These are phyloP conservation scores for Diophrys appendiculata DNA, from an alignment of 73 alveolate genomes.

Conservation along the genomic window DNA sequence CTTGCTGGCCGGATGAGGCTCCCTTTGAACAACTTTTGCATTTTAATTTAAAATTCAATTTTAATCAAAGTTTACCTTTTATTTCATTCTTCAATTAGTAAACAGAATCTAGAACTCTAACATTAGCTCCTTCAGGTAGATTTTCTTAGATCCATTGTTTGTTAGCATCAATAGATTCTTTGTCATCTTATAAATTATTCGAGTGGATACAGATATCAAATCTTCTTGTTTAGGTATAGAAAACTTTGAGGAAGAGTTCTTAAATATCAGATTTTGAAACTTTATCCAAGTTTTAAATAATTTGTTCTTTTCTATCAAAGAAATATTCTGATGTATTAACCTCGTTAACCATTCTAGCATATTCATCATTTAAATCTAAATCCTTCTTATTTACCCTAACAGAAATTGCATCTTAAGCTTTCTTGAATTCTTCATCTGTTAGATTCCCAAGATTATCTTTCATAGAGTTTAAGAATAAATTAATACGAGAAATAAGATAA, in stretches of 20 bases:
- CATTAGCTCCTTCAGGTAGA: too few relatives aligned
- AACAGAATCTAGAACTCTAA: too few relatives aligned
- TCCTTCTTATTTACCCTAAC: not conserved
- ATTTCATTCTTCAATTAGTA: too few relatives aligned
- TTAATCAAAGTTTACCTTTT: too few relatives aligned
- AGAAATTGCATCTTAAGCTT: not conserved
- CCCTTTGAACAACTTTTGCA: too few relatives aligned
- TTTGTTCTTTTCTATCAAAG: conserved; percentile 30
- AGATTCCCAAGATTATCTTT: not conserved
- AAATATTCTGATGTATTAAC: conserved; percentile 15
- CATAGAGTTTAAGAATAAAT: conserved; percentile 10
- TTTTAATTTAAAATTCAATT: too few relatives aligned
- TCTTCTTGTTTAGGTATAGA: conserved; percentile 27
- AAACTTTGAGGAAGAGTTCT: conserved; percentile 13
- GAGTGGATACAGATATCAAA: too few relatives aligned
- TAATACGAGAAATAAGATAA: conserved; percentile 21
- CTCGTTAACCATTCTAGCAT: conserved; percentile 29
- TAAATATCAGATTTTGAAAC: conserved; percentile 8
- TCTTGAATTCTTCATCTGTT: conserved; percentile 14
- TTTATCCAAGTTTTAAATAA: conserved; percentile 18
- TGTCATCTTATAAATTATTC: too few relatives aligned
- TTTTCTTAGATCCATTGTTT: conserved; percentile 5
- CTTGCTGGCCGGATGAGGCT: too few relatives aligned
- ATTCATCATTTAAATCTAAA: conserved; percentile 17
- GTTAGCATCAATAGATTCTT: conserved; percentile 18